Evolutionary conservation across 179 eudicot genomes (phyloP).

Genomic region (Vitellaria paradoxa): DNA sequence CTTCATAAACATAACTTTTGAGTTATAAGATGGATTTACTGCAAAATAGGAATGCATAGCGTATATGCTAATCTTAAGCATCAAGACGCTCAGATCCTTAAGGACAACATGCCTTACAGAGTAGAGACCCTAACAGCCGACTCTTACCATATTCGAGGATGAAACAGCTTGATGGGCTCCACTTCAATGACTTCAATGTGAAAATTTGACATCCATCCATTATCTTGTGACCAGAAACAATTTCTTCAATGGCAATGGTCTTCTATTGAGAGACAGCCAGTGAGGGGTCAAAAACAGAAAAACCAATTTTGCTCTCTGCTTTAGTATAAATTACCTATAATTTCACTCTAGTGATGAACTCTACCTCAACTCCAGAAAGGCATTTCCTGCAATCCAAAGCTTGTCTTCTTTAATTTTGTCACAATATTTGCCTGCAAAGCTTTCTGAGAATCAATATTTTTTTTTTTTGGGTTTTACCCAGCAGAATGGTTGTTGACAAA

Average conservation of each 20-base stretch:
- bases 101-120: too few relatives aligned
- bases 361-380: neutral
- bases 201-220: neutral
- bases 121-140: neutral
- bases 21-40: too few relatives aligned
- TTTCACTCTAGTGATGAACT: neutral
- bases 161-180: neutral
- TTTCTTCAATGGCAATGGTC: neutral
- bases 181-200: neutral
- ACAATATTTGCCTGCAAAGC: neutral
- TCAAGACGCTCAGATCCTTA: too few relatives aligned
- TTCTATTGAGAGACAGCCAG: neutral
- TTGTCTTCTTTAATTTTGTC: neutral
- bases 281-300: neutral
- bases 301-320: neutral
- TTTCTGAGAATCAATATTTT: neutral
- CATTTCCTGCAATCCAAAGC: neutral
- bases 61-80: too few relatives aligned
- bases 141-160: neutral
- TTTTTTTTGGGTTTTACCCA: neutral
- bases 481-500: neutral
- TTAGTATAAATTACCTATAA: neutral
- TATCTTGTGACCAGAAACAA: neutral
- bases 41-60: too few relatives aligned
- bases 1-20: slow-evolving; percentile 37